Percentiles rank a stretch among this genome's conserved stretches.
These are phyloP conservation scores for Alnus rubra DNA, from an alignment of 306 rosid species.

Conservation along the genomic window DNA sequence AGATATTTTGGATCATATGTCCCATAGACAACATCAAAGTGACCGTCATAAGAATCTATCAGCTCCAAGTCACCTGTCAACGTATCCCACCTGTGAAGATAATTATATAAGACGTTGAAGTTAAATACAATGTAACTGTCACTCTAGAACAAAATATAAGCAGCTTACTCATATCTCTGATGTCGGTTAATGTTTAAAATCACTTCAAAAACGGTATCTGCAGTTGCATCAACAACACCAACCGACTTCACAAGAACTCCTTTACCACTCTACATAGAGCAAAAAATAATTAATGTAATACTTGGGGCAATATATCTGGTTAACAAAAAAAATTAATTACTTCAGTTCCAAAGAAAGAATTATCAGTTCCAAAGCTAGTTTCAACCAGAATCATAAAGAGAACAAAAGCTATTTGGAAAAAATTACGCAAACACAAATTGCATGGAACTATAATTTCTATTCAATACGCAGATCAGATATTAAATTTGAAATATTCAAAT, in stretches of 20 bases:
- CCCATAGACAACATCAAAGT: slow-evolving; percentile 86
- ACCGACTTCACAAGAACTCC: slow-evolving; percentile 79
- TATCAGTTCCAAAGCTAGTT: not conserved
- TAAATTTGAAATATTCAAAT: not conserved
- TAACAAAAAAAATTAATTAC: slow-evolving; percentile 10
- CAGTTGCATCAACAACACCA: slow-evolving; percentile 82
- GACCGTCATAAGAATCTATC: slow-evolving; percentile 74
- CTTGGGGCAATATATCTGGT: slow-evolving; percentile 11
- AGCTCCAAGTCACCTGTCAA: slow-evolving; percentile 87
- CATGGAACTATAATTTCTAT: not conserved
- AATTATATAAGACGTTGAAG: slow-evolving; percentile 21
- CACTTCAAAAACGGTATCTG: slow-evolving; percentile 75
- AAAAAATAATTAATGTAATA: slow-evolving; percentile 27
- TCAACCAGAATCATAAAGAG: not conserved
- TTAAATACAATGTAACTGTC: not conserved
- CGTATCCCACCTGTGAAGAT: slow-evolving; percentile 88
- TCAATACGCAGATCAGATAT: not conserved
- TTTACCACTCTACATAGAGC: slow-evolving; percentile 68
- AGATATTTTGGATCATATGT: slow-evolving; percentile 81
- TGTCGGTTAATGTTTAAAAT: slow-evolving; percentile 61
- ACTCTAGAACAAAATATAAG: slow-evolving; percentile 1
- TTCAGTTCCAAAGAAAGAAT: not conserved
- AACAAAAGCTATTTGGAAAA: not conserved
- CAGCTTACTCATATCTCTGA: slow-evolving; percentile 90
- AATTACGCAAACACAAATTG: not conserved